A percentile compares a stretch with the other conserved stretches of the same genome.
Evolutionary conservation across 2,329 filamentous ascomycete genomes (phyloP).

Genomic region (Colletotrichum theobromicola): DNA sequence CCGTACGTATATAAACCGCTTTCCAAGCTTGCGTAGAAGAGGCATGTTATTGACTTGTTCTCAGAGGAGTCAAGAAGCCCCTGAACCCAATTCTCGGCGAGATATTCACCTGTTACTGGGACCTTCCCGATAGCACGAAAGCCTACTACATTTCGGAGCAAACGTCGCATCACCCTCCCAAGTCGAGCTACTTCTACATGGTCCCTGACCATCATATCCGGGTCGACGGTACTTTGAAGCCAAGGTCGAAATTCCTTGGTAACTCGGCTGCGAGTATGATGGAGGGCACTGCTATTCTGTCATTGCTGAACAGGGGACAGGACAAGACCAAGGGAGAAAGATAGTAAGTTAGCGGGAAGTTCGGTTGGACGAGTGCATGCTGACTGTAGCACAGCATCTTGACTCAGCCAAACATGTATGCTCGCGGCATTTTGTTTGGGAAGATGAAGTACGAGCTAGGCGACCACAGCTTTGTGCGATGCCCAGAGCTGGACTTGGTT

Average conservation of each 20-base stretch:
- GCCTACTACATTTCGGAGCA: conserved; percentile 98
- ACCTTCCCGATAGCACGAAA: conserved; percentile 80
- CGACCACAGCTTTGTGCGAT: conserved; percentile 91
- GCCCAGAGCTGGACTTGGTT: conserved; percentile 83
- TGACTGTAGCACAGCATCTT: conserved; percentile 67
- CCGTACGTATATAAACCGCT: conserved; percentile 66
- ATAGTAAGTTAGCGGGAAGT: conserved; percentile 70
- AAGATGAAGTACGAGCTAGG: conserved; percentile 99
- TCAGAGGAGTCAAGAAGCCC: conserved; percentile 97
- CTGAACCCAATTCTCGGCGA: conserved; percentile 96
- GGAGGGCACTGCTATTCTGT: conserved; percentile 92
- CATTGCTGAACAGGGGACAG: conserved; percentile 78
- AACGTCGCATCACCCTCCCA: conserved; percentile 96
- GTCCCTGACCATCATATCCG: conserved; percentile 91
- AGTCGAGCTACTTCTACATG: conserved; percentile 99
- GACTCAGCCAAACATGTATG: conserved; percentile 99
- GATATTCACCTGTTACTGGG: conserved; percentile 95
- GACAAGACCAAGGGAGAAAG: conserved; percentile 73
- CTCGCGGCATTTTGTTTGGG: conserved; percentile 92
- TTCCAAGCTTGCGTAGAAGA: not conserved
- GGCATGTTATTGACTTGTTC: not conserved
- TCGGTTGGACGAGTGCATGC: not conserved
- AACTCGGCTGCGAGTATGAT: conserved; percentile 98
- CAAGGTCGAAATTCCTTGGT: conserved; percentile 91
- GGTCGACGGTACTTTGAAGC: conserved; percentile 95